Conservation (phyloP, 352 stramenopile species). For the Phytophthora sansomeana region DNA sequence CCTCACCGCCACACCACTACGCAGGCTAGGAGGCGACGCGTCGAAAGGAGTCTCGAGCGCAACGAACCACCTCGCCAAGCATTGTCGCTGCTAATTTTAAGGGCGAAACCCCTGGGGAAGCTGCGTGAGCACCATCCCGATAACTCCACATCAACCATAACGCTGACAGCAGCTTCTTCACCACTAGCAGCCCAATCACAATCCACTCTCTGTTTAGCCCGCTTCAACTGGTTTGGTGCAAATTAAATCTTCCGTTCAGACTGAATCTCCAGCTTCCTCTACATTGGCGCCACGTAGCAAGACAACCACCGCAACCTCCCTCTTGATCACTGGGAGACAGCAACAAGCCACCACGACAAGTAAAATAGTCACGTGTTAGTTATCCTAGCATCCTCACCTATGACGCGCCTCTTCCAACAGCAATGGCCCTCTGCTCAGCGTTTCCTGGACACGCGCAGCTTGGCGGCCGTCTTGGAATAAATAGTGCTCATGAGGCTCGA, state of each 20-base stretch:
- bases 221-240: too few relatives aligned
- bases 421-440: constrained; percentile 28
- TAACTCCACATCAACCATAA: neutral
- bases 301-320: too few relatives aligned
- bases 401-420: neutral
- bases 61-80: constrained; percentile 7
- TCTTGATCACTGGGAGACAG: neutral
- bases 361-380: constrained; percentile 2
- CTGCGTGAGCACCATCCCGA: neutral
- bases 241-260: too few relatives aligned
- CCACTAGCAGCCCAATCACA: neutral
- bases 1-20: neutral
- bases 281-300: too few relatives aligned
- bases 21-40: constrained; percentile 14
- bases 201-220: too few relatives aligned
- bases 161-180: neutral
- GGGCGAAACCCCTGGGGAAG: constrained; percentile 35
- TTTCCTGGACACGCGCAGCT: constrained; percentile 60
- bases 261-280: too few relatives aligned
- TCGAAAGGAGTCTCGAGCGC: constrained; percentile 13
- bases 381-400: neutral
- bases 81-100: constrained; percentile 32
- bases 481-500: constrained; percentile 60
- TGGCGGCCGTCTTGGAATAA: constrained; percentile 64
- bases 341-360: neutral